Evolutionary conservation across 371 early-diverging fungal genomes (phyloP), one percentile per base, ranked within the genome.

Genomic region (Syncephalastrum racemosum): DNA sequence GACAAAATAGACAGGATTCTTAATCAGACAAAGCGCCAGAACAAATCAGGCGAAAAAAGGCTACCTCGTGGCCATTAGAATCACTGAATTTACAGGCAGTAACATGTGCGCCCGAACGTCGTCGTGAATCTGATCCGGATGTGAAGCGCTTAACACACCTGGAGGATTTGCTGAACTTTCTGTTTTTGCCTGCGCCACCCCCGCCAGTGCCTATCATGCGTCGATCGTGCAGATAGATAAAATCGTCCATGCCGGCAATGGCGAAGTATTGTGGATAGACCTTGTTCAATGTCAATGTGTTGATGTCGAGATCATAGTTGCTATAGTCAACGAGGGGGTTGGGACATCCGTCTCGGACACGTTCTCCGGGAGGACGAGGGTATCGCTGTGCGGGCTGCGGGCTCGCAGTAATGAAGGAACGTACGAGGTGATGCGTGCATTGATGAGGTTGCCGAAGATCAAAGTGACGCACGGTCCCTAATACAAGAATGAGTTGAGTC

Each of bases 161-260:
- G 10, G 66, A 58, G 22, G 19, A 44, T 15, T 19, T 41, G 19
- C 54, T n/a, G 1, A 48, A 54, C 12, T 57, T 50, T 40, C 24
- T 20, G 19, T 47, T 41, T 46, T 31, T 53, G n/a, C 59, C 61
- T 2, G 51, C 62, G 1, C 55, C 56, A 12, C 59, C n/a, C 4
- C 50, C 45, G 13, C 53, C 57, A 15, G 46, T 22, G 14, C 62
- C 51, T 14, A 72, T 46, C 81, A 85, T 83, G 15, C 88, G 70
- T 18, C 82, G 71, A 56, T 89, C 88, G 60, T 85, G 84, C 13
- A 88, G 65, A 64, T 81, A 82, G 6, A 86, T 70, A 22, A 73
- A 81, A 6, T 77, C 74, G 47, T 79, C 63, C 57, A 71, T 66
- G 8, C 90, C 90, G 7, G 77, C 87, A 15, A 85, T 68, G 13